Evolutionary conservation across 495 filamentous ascomycete genomes (phyloP).

Genomic region (Rhypophila decipiens): DNA sequence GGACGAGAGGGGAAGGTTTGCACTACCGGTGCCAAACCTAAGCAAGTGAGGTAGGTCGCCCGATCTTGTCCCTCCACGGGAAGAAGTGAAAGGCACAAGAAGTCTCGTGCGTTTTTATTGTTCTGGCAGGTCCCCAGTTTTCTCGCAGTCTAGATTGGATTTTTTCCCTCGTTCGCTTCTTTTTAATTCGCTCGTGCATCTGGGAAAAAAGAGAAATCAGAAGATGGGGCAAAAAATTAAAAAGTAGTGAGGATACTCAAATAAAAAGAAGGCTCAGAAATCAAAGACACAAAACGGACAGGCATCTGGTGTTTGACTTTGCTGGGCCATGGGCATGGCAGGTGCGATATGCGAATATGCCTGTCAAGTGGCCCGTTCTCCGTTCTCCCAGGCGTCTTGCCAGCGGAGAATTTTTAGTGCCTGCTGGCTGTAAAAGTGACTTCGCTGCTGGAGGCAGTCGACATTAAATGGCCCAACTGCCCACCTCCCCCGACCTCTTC

Average conservation of each 20-base stretch:
- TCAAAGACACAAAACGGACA: neutral
- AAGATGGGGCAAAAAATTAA: too few relatives aligned
- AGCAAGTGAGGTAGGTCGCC: too few relatives aligned
- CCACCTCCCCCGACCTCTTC: slow-evolving; percentile 32
- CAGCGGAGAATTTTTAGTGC: slow-evolving; percentile 31
- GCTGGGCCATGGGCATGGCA: slow-evolving; percentile 16
- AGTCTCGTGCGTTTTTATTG: neutral
- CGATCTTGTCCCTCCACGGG: too few relatives aligned
- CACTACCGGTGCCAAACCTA: neutral
- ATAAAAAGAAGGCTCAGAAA: neutral
- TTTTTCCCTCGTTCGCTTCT: too few relatives aligned
- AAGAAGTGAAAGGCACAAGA: neutral
- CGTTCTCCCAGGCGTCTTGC: slow-evolving; percentile 2
- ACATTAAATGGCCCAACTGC: slow-evolving; percentile 37
- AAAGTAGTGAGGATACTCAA: neutral
- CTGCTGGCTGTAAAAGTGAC: slow-evolving; percentile 30
- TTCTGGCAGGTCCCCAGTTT: neutral
- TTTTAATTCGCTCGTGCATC: too few relatives aligned
- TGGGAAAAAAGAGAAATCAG: too few relatives aligned
- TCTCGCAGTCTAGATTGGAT: neutral
- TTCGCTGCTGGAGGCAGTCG: slow-evolving; percentile 27
- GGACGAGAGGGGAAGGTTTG: neutral
- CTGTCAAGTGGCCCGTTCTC: slow-evolving; percentile 10
- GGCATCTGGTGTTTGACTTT: slow-evolving; percentile 11
- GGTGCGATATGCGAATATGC: slow-evolving; percentile 11